Percentiles rank a stretch among this genome's conserved stretches.
Evolutionary conservation across 768 basidiomycete genomes (phyloP).

Genomic region (Pilatotrama ljubarskyi): DNA sequence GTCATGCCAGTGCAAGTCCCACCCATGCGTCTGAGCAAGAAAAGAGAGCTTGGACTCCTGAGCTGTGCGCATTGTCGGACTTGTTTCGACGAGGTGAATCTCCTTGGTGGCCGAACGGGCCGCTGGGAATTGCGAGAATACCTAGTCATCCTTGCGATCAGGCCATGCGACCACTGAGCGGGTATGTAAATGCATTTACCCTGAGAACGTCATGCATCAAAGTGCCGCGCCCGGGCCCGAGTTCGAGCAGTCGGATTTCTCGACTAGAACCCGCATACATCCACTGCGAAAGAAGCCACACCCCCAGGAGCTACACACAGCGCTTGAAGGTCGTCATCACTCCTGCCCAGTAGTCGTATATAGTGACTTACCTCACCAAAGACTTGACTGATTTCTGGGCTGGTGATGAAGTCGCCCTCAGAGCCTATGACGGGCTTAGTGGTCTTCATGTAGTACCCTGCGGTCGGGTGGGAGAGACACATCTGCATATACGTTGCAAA

Average conservation of each 20-base stretch:
- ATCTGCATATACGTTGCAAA: conserved; percentile 90
- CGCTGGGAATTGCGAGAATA: conserved; percentile 49
- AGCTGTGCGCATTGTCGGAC: conserved; percentile 58
- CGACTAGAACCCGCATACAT: conserved; percentile 47
- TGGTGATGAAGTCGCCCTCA: conserved; percentile 92
- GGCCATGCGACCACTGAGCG: background rate
- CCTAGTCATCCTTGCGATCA: conserved; percentile 36
- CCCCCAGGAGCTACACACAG: conserved; percentile 67
- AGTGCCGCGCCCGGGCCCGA: conserved; percentile 93
- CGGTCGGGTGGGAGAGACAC: conserved; percentile 84
- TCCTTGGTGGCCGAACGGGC: conserved; percentile 37
- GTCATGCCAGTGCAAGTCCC: conserved; percentile 68
- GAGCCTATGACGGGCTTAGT: conserved; percentile 77
- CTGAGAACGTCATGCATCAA: conserved; percentile 87
- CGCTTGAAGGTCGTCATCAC: conserved; percentile 41
- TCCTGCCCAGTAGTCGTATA: conserved; percentile 4
- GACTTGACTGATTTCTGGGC: conserved; percentile 93
- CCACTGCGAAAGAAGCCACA: conserved; percentile 88
- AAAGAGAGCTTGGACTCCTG: conserved; percentile 55
- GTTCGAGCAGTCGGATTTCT: conserved; percentile 75
- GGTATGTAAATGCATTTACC: conserved; percentile 44
- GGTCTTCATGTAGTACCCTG: conserved; percentile 90
- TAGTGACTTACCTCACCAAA: conserved; percentile 84
- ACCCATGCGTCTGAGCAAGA: conserved; percentile 32
- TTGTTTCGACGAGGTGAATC: conserved; percentile 84